Base-by-base conservation (phyloP, 306 rosid genomes). In the Betula pendula region DNA sequence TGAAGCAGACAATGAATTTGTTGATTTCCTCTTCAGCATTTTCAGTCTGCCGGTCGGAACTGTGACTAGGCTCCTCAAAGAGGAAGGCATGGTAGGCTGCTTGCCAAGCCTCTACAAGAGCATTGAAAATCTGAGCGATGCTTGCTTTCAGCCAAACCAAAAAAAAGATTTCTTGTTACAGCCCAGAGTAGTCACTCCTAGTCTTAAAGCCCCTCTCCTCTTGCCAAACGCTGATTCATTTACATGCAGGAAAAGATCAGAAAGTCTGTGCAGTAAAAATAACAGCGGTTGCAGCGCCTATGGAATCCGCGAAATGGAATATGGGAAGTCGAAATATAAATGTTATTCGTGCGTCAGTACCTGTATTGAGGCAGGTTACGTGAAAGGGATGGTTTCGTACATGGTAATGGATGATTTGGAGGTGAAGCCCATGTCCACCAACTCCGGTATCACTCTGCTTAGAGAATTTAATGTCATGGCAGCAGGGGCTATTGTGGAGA, bases 321-420 rank as follows among this genome's bases (percentile, higher is more conserved):
- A 11, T 13, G 6, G 6, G 8, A 7, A 38, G 42, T 7, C 1
- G 42, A 6, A 5, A 4, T 38, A 0, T 0, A 0, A 1, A 38
- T 38, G 42, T 5, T 38, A 7, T 38, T 5, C 8, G 8, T 45
- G 49, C 49, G 11, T 2, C 13, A 63, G 17, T 43, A 9, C 6
- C 15, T 13, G 8, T 0, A 17, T n/a, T 0, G 76, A 6, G 27
- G 71, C 60, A 48, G 79, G 84, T 2, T 85, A 24, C 52, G 82
- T 85, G 69, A 79, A 48, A 56, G 89, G 67, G 7, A 7, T 62
- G 5, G 87, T 70, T 1, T 80, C 81, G 0, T 85, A 80, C 70
- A 83, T 86, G 85, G 74, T 86, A 6, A 80, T 70, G 81, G 87
- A 86, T 60, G 73, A 86, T 43, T 50, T 86, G 13, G 81, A 16